Base-by-base conservation (phyloP, 164 flowering plant genomes). In the Pachysandra terminalis region DNA sequence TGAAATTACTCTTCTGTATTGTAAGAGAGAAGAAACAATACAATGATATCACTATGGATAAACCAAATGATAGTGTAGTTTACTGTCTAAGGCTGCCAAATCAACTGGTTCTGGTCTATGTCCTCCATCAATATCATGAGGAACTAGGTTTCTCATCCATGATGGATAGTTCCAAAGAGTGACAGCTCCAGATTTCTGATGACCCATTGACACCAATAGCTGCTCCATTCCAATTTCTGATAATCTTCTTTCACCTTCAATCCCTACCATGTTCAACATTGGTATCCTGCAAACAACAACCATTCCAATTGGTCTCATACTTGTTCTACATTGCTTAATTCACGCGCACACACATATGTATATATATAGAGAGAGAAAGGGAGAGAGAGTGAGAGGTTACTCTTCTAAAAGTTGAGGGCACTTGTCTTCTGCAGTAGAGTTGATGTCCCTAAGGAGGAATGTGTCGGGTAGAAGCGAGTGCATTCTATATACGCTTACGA, bases 201-300 rank as follows among this genome's bases (percentile, higher is more conserved):
- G 82, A 4, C 88, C 88, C 86, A 84, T 78, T 21, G 88, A 84
- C 9, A 81, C 80, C 64, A 82, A 32, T 82, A 80, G 76, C 40
- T 78, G 70, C 73, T 77, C 75, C 63, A 79, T 68, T 71, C 86
- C 84, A 54, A 82, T 77, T 24, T 67, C 56, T 14, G 81, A 72
- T 23, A 82, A 70, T 56, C 74, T 76, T 65, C 9, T 79, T 68
- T 81, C 83, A 19, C 84, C 86, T 65, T 72, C 66, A 41, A 66
- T 21, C 19, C 88, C 88, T 6, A 77, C 32, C 82, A 85, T 52
- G 27, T 79, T 75, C 63, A 0, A 22, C 82, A 83, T 79, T 0
- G 76, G 73, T 25, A 82, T 68, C 76, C 85, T 82, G 59, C 1
- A 70, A 21, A 9, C 10, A 25, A 37, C 25, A 24, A 55, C 49